A percentile compares a stretch with the other conserved stretches of the same genome.
Evolutionary conservation across 106 monocot genomes (phyloP).

Genomic region (Hemerocallis citrina): DNA sequence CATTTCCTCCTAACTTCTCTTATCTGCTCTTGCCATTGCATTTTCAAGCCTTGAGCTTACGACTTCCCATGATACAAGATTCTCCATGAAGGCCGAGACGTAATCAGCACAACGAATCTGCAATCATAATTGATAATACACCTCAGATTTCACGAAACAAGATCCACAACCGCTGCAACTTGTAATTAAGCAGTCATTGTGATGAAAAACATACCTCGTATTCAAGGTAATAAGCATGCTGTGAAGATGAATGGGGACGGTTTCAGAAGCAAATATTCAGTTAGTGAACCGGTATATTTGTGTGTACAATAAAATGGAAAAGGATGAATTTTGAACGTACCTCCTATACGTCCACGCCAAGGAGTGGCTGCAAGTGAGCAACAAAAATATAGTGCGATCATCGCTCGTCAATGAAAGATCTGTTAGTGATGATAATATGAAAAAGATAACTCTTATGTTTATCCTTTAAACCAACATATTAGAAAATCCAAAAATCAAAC

Average conservation of each 20-base stretch:
- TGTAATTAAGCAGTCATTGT: neutral
- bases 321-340: too few species aligned
- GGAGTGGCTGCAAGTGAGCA: too few species aligned
- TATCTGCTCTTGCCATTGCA: conserved; percentile 28
- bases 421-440: too few species aligned
- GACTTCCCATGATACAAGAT: conserved; percentile 74
- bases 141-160: neutral
- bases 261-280: neutral
- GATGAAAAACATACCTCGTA: conserved; percentile 47
- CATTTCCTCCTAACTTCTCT: conserved; percentile 31
- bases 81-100: conserved; percentile 48
- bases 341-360: too few species aligned
- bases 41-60: conserved; percentile 46
- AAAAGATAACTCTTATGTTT: too few species aligned
- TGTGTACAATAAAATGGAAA: too few species aligned
- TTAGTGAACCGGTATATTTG: too few species aligned
- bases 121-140: too few species aligned
- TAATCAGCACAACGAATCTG: conserved; percentile 61
- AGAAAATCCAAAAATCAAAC: too few species aligned
- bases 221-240: conserved; percentile 92
- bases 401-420: too few species aligned
- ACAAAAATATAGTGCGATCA: too few species aligned
- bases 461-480: too few species aligned
- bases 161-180: neutral
- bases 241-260: neutral